Base-by-base conservation (phyloP, 179 eudicot genomes). In the Camellia oleifera region DNA sequence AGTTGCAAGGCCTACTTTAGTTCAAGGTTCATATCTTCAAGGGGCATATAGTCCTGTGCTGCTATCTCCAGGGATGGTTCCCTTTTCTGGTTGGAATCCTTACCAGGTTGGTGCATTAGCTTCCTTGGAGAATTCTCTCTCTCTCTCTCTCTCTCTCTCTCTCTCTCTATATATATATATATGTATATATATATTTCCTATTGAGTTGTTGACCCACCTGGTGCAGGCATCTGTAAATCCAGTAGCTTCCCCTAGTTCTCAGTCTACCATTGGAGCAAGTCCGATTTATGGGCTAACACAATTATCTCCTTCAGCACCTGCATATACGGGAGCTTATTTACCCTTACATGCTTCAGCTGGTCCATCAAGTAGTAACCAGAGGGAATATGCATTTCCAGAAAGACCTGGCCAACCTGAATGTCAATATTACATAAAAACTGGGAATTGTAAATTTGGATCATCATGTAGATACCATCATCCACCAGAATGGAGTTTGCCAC, bases 381-480 rank as follows among this genome's bases (percentile, higher is more conserved):
- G 88, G 81, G 98, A 93, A 74, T 88, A 83, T 14, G 18, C 82
- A 70, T 95, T 83, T 84, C 98, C 99, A 18, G 93, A 91, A 79
- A 92, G 99, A 84, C 98, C 94, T 32, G 98, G 97, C 75, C 95
- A 91, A 85, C 90, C 92, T 57, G 98, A 93, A 84, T 95, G 99
- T 80, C 98, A 93, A 84, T 84, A 89, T 84, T 95, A 92, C 84
- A 78, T 92, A 83, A 91, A 89, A 83, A 91, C 92, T 70, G 97
- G 97, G 52, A 91, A 92, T 42, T 93, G 96, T 83, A 93, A 93
- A 82, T 92, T 74, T 83, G 96, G 97, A 45, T 77, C 93, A 8
- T 88, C 97, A 9, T 93, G 95, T 84, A 90, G 87, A 83, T 93
- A 92, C 82, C 91, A 93, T 82, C 97, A 92, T 84, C 96, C 97